Evolutionary conservation across 1,139 yeast genomes (phyloP), one percentile per base, ranked within the genome.

Genomic region (Sugiyamaella paludigena): DNA sequence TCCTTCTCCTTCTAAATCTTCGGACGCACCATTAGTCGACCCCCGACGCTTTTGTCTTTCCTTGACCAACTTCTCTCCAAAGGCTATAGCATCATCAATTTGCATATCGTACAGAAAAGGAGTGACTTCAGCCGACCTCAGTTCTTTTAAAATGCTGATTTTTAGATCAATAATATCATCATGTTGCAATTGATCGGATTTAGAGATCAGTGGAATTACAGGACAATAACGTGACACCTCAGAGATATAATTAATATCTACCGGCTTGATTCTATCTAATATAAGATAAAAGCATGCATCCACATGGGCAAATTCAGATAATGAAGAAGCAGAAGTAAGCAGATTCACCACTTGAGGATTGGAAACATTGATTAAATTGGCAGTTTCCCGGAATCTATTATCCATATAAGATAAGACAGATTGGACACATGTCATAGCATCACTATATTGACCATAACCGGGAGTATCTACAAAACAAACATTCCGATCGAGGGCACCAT

Each of bases 241-340:
- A 28, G 53, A 38, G 51, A 64, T 61, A 43, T 54, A 57, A n/a
- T 59, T 61, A 16, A 64, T 35, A 41, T 64, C 68, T 12, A 50
- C 50, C 9, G 54, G 53, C 39, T 49, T 57, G 13, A 63, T 45
- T 4, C 52, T 45, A 36, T 50, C 53, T 12, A 51, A 43, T 6
- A 66, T 51, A 33, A 64, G 44, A 38, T 64, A 66, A 11, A 66
- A 50, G 43, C 67, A 64, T 4, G 58, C 69, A 43, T 66, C 70
- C 10, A 59, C 66, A 35, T 62, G 64, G 4, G 63, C 54, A 35
- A 62, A 57, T 30, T 59, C 67, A 3, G 58, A 46, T 26, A 64
- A 48, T 2, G 65, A 57, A 6, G 60, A 44, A 0, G 67, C 57
- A 13, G 65, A 57, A 4, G 62, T 52, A 38, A 66, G 53, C 24